Evolutionary conservation across 176 grass and related monocot genomes (phyloP).

Genomic region (Panicum miliaceum): DNA sequence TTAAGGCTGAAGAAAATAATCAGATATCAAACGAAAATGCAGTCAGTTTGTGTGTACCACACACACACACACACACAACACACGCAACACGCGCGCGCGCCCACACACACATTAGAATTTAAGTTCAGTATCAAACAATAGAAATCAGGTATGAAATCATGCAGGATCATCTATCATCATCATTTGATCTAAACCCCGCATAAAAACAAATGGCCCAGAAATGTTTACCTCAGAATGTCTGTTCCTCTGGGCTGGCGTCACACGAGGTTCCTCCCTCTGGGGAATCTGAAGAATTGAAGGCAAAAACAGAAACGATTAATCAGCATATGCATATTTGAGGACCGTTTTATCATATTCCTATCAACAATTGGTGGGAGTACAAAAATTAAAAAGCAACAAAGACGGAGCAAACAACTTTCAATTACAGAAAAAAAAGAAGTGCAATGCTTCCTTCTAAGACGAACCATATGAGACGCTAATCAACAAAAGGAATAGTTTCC

Average conservation of each 20-base stretch:
- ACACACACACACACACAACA: too few species aligned
- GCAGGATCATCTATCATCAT: conserved; percentile 7
- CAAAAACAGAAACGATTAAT: conserved; percentile 34
- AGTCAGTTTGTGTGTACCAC: neutral
- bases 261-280: conserved; percentile 36
- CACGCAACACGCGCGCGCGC: too few species aligned
- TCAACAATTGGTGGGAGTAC: neutral
- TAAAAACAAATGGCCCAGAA: neutral
- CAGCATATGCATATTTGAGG: conserved; percentile 21
- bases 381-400: neutral
- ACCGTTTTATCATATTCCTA: neutral
- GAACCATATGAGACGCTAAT: conserved; percentile 5
- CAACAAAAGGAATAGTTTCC: neutral
- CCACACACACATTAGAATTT: too few species aligned
- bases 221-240: conserved; percentile 39
- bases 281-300: conserved; percentile 49
- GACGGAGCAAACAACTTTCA: neutral
- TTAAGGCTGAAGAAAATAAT: neutral
- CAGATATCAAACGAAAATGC: neutral
- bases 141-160: neutral
- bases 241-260: neutral
- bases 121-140: neutral
- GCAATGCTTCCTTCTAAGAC: neutral
- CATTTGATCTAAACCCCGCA: neutral
- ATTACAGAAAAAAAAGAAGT: neutral